phyloP scores from a whole-genome alignment of 2,329 filamentous ascomycete species.

The Alternaria sp. region DNA sequence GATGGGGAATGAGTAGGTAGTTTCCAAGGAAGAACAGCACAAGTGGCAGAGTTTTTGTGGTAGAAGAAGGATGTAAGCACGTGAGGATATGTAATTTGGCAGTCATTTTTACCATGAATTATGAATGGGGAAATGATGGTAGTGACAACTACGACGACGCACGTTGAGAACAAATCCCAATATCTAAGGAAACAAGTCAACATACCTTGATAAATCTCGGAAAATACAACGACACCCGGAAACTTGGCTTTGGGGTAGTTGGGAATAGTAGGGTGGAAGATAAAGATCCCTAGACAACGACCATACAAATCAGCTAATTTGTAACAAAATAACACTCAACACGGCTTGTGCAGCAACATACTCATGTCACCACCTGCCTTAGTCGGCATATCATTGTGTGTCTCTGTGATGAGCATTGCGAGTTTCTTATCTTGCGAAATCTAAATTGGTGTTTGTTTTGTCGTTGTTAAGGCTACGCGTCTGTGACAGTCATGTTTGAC shows the following conservation, averaged over 20 bases:
- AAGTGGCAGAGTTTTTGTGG: neutral
- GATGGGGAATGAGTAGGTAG: neutral
- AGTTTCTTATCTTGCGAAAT: slow-evolving; percentile 8
- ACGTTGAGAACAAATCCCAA: neutral
- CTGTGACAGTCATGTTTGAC: slow-evolving; percentile 7
- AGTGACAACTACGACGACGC: neutral
- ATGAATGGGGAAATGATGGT: neutral
- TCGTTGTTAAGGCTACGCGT: slow-evolving; percentile 12
- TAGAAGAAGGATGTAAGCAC: neutral
- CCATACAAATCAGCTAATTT: slow-evolving; percentile 4
- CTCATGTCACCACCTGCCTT: slow-evolving; percentile 68
- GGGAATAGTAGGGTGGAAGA: slow-evolving; percentile 85
- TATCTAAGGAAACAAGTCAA: neutral
- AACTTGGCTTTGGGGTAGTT: slow-evolving; percentile 90
- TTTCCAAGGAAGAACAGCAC: neutral
- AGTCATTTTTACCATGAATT: neutral
- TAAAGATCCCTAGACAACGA: slow-evolving; percentile 73
- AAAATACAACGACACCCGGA: slow-evolving; percentile 87
- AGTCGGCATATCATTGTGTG: slow-evolving; percentile 66
- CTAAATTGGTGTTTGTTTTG: neutral
- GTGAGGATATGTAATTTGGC: neutral
- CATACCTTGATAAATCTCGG: slow-evolving; percentile 92
- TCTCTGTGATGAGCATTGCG: slow-evolving; percentile 67
- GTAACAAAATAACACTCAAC: slow-evolving; percentile 12
- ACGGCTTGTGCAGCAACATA: slow-evolving; percentile 40